Percentiles rank a stretch among this genome's conserved stretches.
Conservation (phyloP, 2,329 filamentous ascomycete genomes). For the Diaporthe velutina region DNA sequence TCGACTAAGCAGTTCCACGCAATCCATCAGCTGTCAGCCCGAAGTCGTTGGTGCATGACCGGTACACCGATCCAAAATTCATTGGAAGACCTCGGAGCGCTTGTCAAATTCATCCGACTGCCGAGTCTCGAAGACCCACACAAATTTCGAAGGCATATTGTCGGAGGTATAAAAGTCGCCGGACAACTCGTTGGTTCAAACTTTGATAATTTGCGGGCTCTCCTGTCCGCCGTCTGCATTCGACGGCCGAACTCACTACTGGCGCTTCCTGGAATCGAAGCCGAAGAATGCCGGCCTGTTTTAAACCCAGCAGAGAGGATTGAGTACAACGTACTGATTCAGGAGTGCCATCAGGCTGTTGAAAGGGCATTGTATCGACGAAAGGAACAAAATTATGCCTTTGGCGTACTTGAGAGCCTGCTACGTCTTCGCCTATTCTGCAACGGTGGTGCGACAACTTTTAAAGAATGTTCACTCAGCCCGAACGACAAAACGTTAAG, state of each 20-base stretch:
- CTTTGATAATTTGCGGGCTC: neutral
- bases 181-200: neutral
- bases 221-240: neutral
- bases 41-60: constrained; percentile 43
- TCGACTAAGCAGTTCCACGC: constrained; percentile 44
- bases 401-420: constrained; percentile 5
- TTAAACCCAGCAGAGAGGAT: neutral
- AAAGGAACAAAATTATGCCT: neutral
- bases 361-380: neutral
- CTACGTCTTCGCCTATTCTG: constrained; percentile 19
- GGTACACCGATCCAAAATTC: constrained; percentile 45
- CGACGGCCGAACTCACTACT: neutral
- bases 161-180: neutral
- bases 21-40: constrained; percentile 38
- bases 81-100: constrained; percentile 41
- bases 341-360: neutral
- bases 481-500: constrained; percentile 1
- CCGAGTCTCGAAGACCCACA: constrained; percentile 39
- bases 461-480: neutral
- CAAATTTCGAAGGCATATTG: constrained; percentile 36
- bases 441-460: neutral
- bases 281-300: neutral
- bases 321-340: neutral
- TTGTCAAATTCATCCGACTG: constrained; percentile 41
- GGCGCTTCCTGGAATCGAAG: neutral